phyloP scores from a whole-genome alignment of 495 filamentous ascomycete genomes.

The Aspergillus ostianus region DNA sequence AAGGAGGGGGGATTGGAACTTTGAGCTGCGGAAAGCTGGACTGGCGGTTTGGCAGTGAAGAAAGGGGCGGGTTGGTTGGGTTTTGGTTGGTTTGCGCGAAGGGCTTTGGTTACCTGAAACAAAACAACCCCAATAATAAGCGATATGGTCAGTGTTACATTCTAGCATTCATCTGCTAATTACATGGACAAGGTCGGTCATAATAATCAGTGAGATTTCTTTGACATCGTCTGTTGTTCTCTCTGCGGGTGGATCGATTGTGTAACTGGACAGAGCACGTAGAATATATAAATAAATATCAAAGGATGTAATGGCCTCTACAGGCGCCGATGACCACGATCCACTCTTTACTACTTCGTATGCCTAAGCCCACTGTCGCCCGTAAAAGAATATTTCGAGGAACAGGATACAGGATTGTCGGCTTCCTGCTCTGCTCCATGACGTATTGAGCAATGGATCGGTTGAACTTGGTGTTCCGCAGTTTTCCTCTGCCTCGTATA shows the following conservation, averaged over 20 bases:
- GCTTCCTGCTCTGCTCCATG: neutral
- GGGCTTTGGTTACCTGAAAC: neutral
- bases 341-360: neutral
- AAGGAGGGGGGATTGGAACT: neutral
- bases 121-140: neutral
- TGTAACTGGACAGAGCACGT: no score
- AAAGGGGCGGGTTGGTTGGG: neutral
- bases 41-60: constrained; percentile 8
- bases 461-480: no score
- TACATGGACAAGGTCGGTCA: no score
- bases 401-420: neutral
- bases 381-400: neutral
- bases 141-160: no score
- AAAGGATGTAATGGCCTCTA: no score
- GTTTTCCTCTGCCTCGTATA: neutral
- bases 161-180: no score
- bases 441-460: no score
- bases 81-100: neutral
- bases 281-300: no score
- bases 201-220: no score
- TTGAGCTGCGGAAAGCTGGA: neutral
- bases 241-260: no score
- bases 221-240: no score
- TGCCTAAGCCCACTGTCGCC: neutral
- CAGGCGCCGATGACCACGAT: neutral